Evolutionary conservation across 306 rosid species (phyloP).

Genomic region (Glycine latifolia): DNA sequence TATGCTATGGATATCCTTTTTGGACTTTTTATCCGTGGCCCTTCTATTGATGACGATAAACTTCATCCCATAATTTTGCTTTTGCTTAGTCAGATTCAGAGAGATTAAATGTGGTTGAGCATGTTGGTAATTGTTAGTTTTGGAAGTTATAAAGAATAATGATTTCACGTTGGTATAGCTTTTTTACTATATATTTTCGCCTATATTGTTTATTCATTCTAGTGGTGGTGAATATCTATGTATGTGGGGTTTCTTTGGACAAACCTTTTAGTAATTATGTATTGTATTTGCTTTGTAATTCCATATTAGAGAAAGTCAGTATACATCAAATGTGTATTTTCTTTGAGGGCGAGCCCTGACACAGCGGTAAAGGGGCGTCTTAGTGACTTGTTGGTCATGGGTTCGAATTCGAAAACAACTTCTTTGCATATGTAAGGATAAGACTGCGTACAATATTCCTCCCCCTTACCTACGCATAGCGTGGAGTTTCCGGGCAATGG

Average conservation of each 20-base stretch:
- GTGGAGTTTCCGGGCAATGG: too few relatives aligned
- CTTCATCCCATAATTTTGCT: neutral
- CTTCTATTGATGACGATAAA: slow-evolving; percentile 14
- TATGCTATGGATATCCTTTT: slow-evolving; percentile 1
- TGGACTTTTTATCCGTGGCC: neutral
- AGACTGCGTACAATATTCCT: too few relatives aligned
- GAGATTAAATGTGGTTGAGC: slow-evolving; percentile 16
- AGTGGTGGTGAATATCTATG: slow-evolving; percentile 19
- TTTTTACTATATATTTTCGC: slow-evolving; percentile 20
- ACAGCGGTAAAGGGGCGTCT: too few relatives aligned
- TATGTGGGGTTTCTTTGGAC: neutral
- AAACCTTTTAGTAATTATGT: slow-evolving; percentile 5
- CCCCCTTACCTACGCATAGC: too few relatives aligned
- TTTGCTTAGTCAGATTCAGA: slow-evolving; percentile 8
- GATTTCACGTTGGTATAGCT: slow-evolving; percentile 12
- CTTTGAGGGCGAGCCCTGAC: neutral
- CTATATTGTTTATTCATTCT: slow-evolving; percentile 13
- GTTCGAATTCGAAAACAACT: too few relatives aligned
- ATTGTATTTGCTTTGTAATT: slow-evolving; percentile 1
- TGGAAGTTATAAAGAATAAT: neutral
- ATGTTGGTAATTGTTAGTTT: slow-evolving; percentile 1
- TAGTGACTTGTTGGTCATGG: too few relatives aligned
- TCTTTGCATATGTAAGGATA: too few relatives aligned
- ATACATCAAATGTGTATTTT: slow-evolving; percentile 32
- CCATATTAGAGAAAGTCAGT: slow-evolving; percentile 28